phyloP scores from a whole-genome alignment of 495 filamentous ascomycete species.

The Aspergillus affinis region DNA sequence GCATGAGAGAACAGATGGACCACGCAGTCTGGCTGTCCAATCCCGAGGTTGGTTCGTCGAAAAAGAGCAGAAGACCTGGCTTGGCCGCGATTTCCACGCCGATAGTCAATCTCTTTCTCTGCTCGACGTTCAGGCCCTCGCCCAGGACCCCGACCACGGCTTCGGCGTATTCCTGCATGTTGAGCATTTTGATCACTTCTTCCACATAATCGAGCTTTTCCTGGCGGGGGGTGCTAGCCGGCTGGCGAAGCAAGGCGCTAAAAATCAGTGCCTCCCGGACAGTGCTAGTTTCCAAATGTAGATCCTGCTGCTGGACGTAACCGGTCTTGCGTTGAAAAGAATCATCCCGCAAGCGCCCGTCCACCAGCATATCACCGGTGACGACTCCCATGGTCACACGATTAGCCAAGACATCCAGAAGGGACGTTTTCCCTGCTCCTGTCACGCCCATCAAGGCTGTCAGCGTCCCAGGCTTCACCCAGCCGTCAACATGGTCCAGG shows the following conservation, averaged over 20 bases:
- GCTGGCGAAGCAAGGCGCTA: slow-evolving; percentile 80
- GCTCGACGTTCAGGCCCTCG: slow-evolving; percentile 88
- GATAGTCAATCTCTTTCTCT: slow-evolving; percentile 83
- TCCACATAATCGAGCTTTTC: slow-evolving; percentile 89
- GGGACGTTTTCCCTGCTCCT: slow-evolving; percentile 61
- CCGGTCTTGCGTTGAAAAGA: slow-evolving; percentile 91
- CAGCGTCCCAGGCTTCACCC: slow-evolving; percentile 87
- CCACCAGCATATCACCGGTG: slow-evolving; percentile 80
- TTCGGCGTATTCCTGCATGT: slow-evolving; percentile 86
- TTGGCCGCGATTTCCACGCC: slow-evolving; percentile 86
- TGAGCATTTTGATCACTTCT: slow-evolving; percentile 84
- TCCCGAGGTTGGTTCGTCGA: slow-evolving; percentile 87
- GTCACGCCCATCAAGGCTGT: slow-evolving; percentile 81
- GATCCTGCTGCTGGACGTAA: slow-evolving; percentile 92
- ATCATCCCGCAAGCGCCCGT: slow-evolving; percentile 68
- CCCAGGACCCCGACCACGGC: slow-evolving; percentile 85
- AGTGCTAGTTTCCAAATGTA: slow-evolving; percentile 80
- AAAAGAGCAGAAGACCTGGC: slow-evolving; percentile 79
- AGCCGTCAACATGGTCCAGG: slow-evolving; percentile 81
- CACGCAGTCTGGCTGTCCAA: slow-evolving; percentile 84
- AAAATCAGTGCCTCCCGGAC: slow-evolving; percentile 82
- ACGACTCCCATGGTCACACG: slow-evolving; percentile 86
- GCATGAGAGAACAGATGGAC: slow-evolving; percentile 75
- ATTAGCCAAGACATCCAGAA: slow-evolving; percentile 59
- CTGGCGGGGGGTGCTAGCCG: slow-evolving; percentile 59